Percentiles rank a stretch among this genome's conserved stretches.
phyloP scores from a whole-genome alignment of 163 green algal genomes.

The Prototheca wickerhamii region DNA sequence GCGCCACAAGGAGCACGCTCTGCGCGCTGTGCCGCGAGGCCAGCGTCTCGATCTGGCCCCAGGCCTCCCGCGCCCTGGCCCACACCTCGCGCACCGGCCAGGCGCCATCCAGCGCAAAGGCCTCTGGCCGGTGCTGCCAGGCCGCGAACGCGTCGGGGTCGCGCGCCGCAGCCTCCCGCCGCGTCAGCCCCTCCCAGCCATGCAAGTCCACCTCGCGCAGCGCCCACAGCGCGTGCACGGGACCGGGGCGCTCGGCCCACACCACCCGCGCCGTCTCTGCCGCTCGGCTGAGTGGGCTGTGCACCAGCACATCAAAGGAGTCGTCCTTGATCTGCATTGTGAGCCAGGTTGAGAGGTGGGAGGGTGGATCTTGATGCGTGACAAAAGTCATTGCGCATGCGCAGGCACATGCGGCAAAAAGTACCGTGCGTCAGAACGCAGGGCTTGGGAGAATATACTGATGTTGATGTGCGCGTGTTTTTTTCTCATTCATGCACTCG shows the following conservation, averaged over 20 bases:
- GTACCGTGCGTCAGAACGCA: no score
- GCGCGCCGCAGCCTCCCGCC: slow-evolving; percentile 62
- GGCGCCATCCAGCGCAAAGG: slow-evolving; percentile 78
- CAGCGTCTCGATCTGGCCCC: slow-evolving; percentile 29
- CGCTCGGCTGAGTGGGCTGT: slow-evolving; percentile 64
- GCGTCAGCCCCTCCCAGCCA: slow-evolving; percentile 73
- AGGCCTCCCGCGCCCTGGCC: slow-evolving; percentile 65
- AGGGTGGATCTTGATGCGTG: not conserved
- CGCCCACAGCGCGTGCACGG: slow-evolving; percentile 28
- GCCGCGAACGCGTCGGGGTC: slow-evolving; percentile 58
- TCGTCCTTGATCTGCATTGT: slow-evolving; percentile 26
- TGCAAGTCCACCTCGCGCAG: slow-evolving; percentile 93
- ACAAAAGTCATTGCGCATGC: no score
- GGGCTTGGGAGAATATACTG: no score
- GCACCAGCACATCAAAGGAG: slow-evolving; percentile 54
- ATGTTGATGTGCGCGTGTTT: no score
- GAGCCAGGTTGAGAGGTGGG: not conserved
- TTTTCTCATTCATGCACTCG: no score
- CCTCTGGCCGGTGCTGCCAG: slow-evolving; percentile 67
- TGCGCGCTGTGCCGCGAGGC: not conserved
- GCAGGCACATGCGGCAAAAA: not conserved
- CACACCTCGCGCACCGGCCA: slow-evolving; percentile 74
- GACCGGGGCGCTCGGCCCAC: slow-evolving; percentile 30
- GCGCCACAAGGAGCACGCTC: not conserved
- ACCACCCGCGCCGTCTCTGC: slow-evolving; percentile 76